A percentile compares a stretch with the other conserved stretches of the same genome.
Evolutionary conservation across 2,329 filamentous ascomycete species (phyloP).

Genomic region (Cryphonectria parasitica): DNA sequence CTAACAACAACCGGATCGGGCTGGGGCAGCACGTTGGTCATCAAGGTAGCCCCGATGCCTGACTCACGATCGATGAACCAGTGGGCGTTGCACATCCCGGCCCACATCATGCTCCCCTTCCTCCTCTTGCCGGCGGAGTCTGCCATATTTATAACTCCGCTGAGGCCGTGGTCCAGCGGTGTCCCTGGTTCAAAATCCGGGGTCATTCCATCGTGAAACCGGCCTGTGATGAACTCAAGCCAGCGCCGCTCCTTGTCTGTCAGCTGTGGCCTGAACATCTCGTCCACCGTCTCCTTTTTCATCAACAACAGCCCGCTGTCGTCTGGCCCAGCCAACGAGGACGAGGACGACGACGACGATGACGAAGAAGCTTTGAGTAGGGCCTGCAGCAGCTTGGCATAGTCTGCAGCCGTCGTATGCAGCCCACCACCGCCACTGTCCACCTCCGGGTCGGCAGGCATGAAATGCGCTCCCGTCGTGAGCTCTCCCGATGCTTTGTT

Average conservation of each 20-base stretch:
- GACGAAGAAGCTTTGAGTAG: constrained; percentile 34
- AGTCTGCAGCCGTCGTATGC: constrained; percentile 47
- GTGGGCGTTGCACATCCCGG: constrained; percentile 46
- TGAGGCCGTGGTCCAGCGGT: constrained; percentile 44
- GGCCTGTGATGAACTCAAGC: constrained; percentile 30
- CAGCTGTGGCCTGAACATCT: constrained; percentile 49
- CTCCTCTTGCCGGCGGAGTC: constrained; percentile 45
- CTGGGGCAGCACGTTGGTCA: constrained; percentile 45
- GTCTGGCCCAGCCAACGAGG: constrained; percentile 1
- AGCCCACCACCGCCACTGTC: constrained; percentile 50
- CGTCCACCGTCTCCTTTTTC: constrained; percentile 35
- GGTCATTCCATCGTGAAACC: constrained; percentile 36
- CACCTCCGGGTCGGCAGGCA: constrained; percentile 39
- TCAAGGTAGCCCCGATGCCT: constrained; percentile 45
- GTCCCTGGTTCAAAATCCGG: constrained; percentile 43
- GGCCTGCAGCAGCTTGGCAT: constrained; percentile 41
- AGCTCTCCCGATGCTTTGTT: constrained; percentile 27
- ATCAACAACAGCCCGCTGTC: constrained; percentile 41
- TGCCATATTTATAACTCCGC: constrained; percentile 45
- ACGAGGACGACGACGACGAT: background rate
- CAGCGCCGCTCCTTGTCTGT: constrained; percentile 36
- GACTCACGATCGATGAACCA: constrained; percentile 43
- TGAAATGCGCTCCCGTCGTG: constrained; percentile 16
- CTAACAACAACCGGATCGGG: constrained; percentile 42
- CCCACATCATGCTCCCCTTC: constrained; percentile 49